Evolutionary conservation across 2,329 filamentous ascomycete species (phyloP), one percentile per base, ranked within the genome.

Genomic region (Cyanodermella asteris): DNA sequence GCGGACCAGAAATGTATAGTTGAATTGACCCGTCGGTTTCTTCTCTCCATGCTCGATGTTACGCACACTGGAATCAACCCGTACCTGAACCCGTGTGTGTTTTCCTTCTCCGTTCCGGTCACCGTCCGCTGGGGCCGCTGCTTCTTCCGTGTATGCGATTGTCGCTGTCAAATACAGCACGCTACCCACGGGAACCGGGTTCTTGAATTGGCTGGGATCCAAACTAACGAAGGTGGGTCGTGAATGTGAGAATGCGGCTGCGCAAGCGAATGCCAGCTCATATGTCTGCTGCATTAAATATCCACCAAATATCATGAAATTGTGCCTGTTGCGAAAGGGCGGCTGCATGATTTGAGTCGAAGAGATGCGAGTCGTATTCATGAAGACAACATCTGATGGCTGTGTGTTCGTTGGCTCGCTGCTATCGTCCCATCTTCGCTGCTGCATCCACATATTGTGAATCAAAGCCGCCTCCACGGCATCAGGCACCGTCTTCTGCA

Each of bases 231-330:
- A 78, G 10, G 65, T 72, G 2, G 72, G 72, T 3, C 72, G 56
- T 2, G 63, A 59, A 40, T 75, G 71, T 0, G 72, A 64, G 40
- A 76, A 75, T 6, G 65, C 65, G 2, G 72, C 70, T 1, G 70
- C 72, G 38, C 70, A 74, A 43, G 71, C 76, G 47, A 78, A 80
- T 2, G 73, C 72, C 5, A 78, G 56, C 46, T 80, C 73, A 37
- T 77, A 78, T 0, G 71, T 73, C 39, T 74, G 67, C 40, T 75
- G 74, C 7, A 80, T 54, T 7, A 78, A 59, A 41, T 72, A 77
- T 9, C 73, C 73, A 25, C 73, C 73, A 38, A 78, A 80, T 27
- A 80, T 75, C 72, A 77, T 76, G 44, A 73, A 74, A 38, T 73
- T 68, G 44, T 77, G 71, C 2, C 67, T 48, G 43, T 72, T 72